These are phyloP conservation scores for Flammula alnicola DNA, from an alignment of 1,284 basidiomycete species.

Conservation along the genomic window DNA sequence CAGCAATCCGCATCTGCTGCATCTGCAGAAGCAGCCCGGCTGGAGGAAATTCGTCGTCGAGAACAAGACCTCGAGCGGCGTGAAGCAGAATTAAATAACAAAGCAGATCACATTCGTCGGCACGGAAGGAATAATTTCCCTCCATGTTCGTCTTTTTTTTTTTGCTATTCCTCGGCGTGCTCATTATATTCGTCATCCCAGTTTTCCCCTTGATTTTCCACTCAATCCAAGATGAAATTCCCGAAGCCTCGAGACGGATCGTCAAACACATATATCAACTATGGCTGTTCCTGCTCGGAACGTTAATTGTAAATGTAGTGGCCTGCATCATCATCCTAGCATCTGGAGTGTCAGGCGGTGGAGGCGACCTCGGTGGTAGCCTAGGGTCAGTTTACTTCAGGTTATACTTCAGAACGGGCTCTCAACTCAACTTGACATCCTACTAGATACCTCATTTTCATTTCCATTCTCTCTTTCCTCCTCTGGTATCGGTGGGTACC, in stretches of 20 bases:
- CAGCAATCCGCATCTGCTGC: constrained; percentile 31
- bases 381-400: constrained; percentile 62
- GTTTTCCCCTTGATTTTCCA: constrained; percentile 96
- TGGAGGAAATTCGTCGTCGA: constrained; percentile 70
- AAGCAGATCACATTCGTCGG: constrained; percentile 73
- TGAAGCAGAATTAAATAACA: constrained; percentile 71
- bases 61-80: constrained; percentile 83
- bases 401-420: constrained; percentile 20
- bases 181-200: constrained; percentile 38
- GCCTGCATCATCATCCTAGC: constrained; percentile 89
- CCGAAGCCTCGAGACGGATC: constrained; percentile 77
- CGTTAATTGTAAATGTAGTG: constrained; percentile 89
- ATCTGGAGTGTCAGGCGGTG: constrained; percentile 77
- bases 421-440: constrained; percentile 28
- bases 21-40: constrained; percentile 43
- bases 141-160: constrained; percentile 58
- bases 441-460: constrained; percentile 82
- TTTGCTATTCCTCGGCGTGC: constrained; percentile 14
- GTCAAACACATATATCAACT: constrained; percentile 87
- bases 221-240: constrained; percentile 89
- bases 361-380: constrained; percentile 79
- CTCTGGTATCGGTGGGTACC: constrained; percentile 82
- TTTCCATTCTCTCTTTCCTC: constrained; percentile 82
- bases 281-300: constrained; percentile 82
- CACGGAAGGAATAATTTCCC: constrained; percentile 93